Conservation (phyloP, 2,329 filamentous ascomycete species). For the Penicillium oxalicum region DNA sequence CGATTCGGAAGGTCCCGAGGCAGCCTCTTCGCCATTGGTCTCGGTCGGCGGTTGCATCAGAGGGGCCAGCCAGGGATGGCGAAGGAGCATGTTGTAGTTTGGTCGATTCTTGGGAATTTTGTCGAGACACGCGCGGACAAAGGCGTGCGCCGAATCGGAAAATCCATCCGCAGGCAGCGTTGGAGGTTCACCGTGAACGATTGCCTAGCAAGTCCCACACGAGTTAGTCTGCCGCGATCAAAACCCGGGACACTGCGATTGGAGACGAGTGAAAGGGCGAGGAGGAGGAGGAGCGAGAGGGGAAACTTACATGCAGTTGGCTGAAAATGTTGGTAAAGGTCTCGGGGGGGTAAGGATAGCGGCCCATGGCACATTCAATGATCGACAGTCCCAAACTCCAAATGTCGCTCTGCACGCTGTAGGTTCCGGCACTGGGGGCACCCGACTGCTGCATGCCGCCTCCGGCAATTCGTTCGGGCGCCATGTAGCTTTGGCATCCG, state of each 20-base stretch:
- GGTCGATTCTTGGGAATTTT: constrained; percentile 89
- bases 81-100: constrained; percentile 83
- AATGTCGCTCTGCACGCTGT: constrained; percentile 96
- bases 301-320: constrained; percentile 76
- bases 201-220: constrained; percentile 57
- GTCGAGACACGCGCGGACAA: constrained; percentile 83
- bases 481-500: constrained; percentile 99
- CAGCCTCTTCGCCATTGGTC: constrained; percentile 44
- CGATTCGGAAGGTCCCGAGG: constrained; percentile 30
- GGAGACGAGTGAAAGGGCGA: too few relatives aligned
- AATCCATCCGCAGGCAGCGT: constrained; percentile 73
- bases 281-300: not conserved
- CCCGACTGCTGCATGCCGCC: constrained; percentile 70
- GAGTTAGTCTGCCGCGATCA: too few relatives aligned
- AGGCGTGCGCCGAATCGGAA: constrained; percentile 73
- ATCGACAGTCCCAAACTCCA: constrained; percentile 94
- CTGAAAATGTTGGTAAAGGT: constrained; percentile 98
- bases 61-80: constrained; percentile 78
- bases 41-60: constrained; percentile 73
- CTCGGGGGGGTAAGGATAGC: constrained; percentile 94
- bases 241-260: too few relatives aligned
- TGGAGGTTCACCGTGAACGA: constrained; percentile 94
- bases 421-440: constrained; percentile 70
- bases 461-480: constrained; percentile 87
- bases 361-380: constrained; percentile 90